Base-by-base conservation (phyloP, 73 alveolate species). In the Paramecium sonneborni region DNA sequence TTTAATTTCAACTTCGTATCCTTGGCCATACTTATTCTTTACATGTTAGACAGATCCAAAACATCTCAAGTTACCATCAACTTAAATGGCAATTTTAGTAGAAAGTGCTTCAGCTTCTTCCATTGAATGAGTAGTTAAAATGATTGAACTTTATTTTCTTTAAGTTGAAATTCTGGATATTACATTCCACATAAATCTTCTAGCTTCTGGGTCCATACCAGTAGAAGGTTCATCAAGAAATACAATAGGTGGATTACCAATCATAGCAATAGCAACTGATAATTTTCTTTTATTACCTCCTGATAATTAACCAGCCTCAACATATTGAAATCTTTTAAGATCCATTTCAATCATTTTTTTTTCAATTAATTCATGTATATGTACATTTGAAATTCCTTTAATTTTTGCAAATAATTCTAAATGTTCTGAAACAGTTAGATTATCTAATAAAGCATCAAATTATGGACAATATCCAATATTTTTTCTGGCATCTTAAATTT, bases 261-360 rank as follows among this genome's bases (percentile, higher is more conserved):
- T 92, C 95, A 97, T 95, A 18, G 99, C 98, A 26, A 97, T 98
- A 14, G 99, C 99, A 6, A 97, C 99, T 8, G 98, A 96, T 48
- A 98, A 95, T 93, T 98, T 98, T 57, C 99, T 70, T 85, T 98
- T 97, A 91, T 98, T 98, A n/a, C 99, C 99, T 72, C 99, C 99
- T 18, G 99, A 95, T 3, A 97, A 88, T 15, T 96, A 92, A 57
- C 99, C 99, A 18, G 99, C 99, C 23, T 92, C 41, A 62, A 93
- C 92, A 35, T 95, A 69, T 2, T 90, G 93, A 91, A 93, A 97
- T 90, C 95, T 92, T 3, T 93, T 85, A 6, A 97, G 93, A 84
- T 95, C 97, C 96, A 97, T 92, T 76, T 94, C 97, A 24, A 85
- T 86, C 44, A 97, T 79, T 92, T 95, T 95, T 37, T 94, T 93